Percentiles rank a stretch among this genome's conserved stretches.
phyloP scores from a whole-genome alignment of 306 rosid species.

The Cicer judaicum region DNA sequence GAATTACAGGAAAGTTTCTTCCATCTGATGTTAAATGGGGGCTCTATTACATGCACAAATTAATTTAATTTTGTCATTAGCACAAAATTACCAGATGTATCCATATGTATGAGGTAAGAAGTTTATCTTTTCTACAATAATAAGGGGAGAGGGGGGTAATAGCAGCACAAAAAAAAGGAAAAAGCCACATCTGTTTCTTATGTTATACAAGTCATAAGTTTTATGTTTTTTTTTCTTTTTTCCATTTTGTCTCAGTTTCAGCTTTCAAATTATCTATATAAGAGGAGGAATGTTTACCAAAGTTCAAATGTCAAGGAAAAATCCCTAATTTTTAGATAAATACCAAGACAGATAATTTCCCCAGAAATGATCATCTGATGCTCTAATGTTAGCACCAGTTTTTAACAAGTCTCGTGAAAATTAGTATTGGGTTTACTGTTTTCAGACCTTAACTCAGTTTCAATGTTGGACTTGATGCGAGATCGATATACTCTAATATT shows the following conservation, averaged over 20 bases:
- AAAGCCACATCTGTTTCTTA: conserved; percentile 2
- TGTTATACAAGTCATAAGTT: not conserved
- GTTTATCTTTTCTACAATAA: no score
- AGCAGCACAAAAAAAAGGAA: not conserved
- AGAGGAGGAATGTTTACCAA: no score
- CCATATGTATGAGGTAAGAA: no score
- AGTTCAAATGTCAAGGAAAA: not conserved
- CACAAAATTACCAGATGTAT: conserved; percentile 3
- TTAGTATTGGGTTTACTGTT: not conserved
- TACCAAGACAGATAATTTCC: not conserved
- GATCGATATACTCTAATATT: no score
- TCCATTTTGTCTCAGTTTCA: not conserved
- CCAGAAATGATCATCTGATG: not conserved
- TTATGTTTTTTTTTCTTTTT: no score
- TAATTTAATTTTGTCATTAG: conserved; percentile 13
- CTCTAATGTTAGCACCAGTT: not conserved
- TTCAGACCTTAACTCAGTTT: no score
- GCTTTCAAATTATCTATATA: no score
- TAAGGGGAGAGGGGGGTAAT: not conserved
- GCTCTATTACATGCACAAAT: conserved; percentile 11
- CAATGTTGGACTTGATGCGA: no score
- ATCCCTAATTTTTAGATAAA: not conserved
- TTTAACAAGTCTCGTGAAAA: not conserved
- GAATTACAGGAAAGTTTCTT: not conserved
- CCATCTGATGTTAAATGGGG: not conserved